Conservation (phyloP, 352 stramenopile genomes). For the Phytophthora multivora region DNA sequence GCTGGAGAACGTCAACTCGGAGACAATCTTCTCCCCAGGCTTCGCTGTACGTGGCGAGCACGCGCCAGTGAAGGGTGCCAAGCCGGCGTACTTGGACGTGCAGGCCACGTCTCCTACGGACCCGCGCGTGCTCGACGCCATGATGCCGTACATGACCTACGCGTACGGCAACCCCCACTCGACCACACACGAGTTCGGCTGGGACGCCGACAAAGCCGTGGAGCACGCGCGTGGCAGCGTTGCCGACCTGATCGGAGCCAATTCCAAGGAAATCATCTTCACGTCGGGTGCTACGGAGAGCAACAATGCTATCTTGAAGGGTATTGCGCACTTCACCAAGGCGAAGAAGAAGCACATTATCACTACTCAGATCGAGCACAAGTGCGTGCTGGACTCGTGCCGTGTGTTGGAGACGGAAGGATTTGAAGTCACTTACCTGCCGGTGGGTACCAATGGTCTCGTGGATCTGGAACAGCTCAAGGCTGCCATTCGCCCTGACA, state of each 20-base stretch:
- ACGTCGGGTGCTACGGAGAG: constrained; percentile 98
- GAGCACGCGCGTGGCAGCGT: constrained; percentile 91
- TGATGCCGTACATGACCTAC: constrained; percentile 98
- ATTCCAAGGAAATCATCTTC: constrained; percentile 99
- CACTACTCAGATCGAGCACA: constrained; percentile 97
- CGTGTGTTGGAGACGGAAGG: constrained; percentile 96
- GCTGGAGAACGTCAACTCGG: constrained; percentile 75
- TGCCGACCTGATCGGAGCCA: constrained; percentile 93
- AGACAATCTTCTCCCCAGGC: constrained; percentile 83
- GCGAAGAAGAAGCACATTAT: constrained; percentile 98
- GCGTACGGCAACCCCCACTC: constrained; percentile 99
- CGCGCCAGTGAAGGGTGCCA: constrained; percentile 62
- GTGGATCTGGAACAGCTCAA: constrained; percentile 96
- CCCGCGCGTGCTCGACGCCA: constrained; percentile 98
- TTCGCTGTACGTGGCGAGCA: constrained; percentile 78
- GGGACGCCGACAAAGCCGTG: constrained; percentile 96
- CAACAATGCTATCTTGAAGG: constrained; percentile 99
- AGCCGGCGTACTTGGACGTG: constrained; percentile 95
- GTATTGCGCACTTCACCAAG: constrained; percentile 95
- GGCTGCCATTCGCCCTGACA: constrained; percentile 94
- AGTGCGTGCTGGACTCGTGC: constrained; percentile 99
- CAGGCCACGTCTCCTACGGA: constrained; percentile 99
- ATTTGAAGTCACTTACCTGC: constrained; percentile 99
- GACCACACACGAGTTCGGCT: constrained; percentile 98
- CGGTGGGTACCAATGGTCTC: constrained; percentile 91